Conservation (phyloP, 2,329 filamentous ascomycete genomes). For the Leptographium wingfieldii region DNA sequence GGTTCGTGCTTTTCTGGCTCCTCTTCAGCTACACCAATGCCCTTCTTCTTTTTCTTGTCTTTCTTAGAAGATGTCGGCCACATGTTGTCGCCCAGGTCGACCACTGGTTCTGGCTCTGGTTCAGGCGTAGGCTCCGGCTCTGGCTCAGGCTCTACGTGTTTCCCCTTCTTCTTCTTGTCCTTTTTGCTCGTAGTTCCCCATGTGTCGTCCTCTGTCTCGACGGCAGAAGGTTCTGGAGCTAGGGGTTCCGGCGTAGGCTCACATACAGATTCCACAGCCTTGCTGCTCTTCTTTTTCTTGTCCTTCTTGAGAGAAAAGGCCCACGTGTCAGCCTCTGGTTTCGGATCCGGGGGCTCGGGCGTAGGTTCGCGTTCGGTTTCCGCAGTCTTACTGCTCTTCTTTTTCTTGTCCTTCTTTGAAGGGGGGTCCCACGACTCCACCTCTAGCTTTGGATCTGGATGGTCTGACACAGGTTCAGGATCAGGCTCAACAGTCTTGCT, state of each 20-base stretch:
- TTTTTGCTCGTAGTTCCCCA: slow-evolving; percentile 20
- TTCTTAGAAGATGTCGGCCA: background rate
- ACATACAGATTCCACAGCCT: background rate
- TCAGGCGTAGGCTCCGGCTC: slow-evolving; percentile 9
- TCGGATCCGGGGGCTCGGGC: background rate
- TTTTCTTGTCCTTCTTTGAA: slow-evolving; percentile 14
- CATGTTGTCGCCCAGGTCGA: background rate
- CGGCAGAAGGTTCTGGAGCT: background rate
- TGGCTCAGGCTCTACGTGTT: slow-evolving; percentile 13
- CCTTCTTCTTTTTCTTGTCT: slow-evolving; percentile 25
- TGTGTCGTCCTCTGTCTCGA: background rate
- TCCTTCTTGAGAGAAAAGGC: slow-evolving; percentile 15
- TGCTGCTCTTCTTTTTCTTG: slow-evolving; percentile 17
- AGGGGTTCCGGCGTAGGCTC: background rate
- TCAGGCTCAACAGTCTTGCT: background rate
- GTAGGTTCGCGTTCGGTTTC: background rate
- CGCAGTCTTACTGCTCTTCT: slow-evolving; percentile 12
- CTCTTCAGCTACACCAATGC: background rate
- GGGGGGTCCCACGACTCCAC: slow-evolving; percentile 18
- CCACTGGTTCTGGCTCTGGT: background rate
- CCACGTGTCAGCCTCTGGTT: slow-evolving; percentile 16
- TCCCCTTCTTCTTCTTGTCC: slow-evolving; percentile 13
- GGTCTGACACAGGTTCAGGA: background rate
- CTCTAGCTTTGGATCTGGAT: slow-evolving; percentile 7
- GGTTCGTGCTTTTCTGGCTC: background rate